Percentiles rank a stretch among this genome's conserved stretches.
These are phyloP conservation scores for Talaromyces albobiverticillius DNA, from an alignment of 2,329 filamentous ascomycete genomes.

Conservation along the genomic window DNA sequence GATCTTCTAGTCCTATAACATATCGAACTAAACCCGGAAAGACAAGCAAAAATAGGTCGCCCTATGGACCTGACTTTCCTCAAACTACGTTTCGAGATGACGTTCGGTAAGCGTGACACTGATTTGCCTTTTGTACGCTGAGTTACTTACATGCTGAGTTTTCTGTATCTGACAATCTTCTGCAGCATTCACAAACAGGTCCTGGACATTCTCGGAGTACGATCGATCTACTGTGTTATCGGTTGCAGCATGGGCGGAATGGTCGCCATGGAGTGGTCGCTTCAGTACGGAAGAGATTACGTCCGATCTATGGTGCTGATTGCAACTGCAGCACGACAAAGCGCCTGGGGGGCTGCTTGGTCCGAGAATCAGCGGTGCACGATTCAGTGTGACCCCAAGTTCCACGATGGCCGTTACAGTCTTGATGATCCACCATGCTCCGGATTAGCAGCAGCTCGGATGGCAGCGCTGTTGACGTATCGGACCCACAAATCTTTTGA, in stretches of 20 bases:
- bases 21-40: constrained; percentile 77
- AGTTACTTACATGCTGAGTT: too few species aligned
- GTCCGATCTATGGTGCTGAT: constrained; percentile 78
- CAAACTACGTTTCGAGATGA: constrained; percentile 81
- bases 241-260: constrained; percentile 86
- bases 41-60: constrained; percentile 53
- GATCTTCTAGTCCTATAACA: constrained; percentile 38
- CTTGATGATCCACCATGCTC: constrained; percentile 31
- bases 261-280: constrained; percentile 87
- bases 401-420: constrained; percentile 32
- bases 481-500: constrained; percentile 36
- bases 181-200: constrained; percentile 66
- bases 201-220: constrained; percentile 75
- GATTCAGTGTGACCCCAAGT: constrained; percentile 33
- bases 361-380: constrained; percentile 84
- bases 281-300: constrained; percentile 67
- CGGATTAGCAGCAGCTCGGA: constrained; percentile 35
- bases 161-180: too few species aligned
- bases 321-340: constrained; percentile 79
- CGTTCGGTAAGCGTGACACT: constrained; percentile 52
- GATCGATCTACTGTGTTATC: constrained; percentile 73
- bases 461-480: constrained; percentile 42
- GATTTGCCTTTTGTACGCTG: too few species aligned
- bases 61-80: constrained; percentile 84
- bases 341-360: constrained; percentile 89